Percentiles rank a stretch among this genome's conserved stretches.
phyloP scores from a whole-genome alignment of 768 basidiomycete species.

The Mycena latifolia region DNA sequence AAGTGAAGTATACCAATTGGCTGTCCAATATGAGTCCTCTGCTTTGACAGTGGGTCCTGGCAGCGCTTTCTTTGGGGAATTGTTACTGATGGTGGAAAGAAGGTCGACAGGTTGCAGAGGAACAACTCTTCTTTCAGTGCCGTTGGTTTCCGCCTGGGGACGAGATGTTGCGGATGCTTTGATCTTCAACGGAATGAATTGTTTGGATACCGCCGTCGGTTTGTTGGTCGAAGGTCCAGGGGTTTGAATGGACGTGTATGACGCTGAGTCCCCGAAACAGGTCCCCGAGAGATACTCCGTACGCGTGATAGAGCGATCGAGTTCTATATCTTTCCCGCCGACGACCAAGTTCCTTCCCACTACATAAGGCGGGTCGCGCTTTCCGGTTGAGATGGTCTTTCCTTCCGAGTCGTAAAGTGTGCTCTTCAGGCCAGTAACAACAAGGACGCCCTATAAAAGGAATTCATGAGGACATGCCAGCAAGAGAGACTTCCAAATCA shows the following conservation, averaged over 20 bases:
- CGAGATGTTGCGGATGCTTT: slow-evolving; percentile 40
- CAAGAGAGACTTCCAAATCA: background rate
- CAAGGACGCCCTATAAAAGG: slow-evolving; percentile 59
- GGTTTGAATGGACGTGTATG: slow-evolving; percentile 20
- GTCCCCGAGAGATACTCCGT: slow-evolving; percentile 73
- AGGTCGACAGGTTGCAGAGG: slow-evolving; percentile 57
- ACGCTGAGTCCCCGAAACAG: slow-evolving; percentile 62
- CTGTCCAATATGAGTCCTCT: slow-evolving; percentile 69
- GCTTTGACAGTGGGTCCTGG: slow-evolving; percentile 19
- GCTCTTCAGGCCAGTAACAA: slow-evolving; percentile 58
- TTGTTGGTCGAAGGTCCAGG: slow-evolving; percentile 36
- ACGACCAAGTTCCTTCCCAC: slow-evolving; percentile 52
- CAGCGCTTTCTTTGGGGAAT: slow-evolving; percentile 25
- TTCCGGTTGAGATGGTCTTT: slow-evolving; percentile 67
- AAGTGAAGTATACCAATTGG: slow-evolving; percentile 67
- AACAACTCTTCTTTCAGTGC: slow-evolving; percentile 43
- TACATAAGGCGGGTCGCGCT: slow-evolving; percentile 52
- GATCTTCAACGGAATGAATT: slow-evolving; percentile 46
- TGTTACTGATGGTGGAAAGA: slow-evolving; percentile 38
- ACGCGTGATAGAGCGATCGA: slow-evolving; percentile 68
- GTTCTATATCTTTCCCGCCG: slow-evolving; percentile 72
- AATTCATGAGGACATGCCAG: background rate
- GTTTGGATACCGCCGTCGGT: slow-evolving; percentile 37
- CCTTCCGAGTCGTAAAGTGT: slow-evolving; percentile 74
- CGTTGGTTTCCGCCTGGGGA: slow-evolving; percentile 4